Base-by-base conservation (phyloP, 495 filamentous ascomycete genomes). In the Lineolata rhizophorae region DNA sequence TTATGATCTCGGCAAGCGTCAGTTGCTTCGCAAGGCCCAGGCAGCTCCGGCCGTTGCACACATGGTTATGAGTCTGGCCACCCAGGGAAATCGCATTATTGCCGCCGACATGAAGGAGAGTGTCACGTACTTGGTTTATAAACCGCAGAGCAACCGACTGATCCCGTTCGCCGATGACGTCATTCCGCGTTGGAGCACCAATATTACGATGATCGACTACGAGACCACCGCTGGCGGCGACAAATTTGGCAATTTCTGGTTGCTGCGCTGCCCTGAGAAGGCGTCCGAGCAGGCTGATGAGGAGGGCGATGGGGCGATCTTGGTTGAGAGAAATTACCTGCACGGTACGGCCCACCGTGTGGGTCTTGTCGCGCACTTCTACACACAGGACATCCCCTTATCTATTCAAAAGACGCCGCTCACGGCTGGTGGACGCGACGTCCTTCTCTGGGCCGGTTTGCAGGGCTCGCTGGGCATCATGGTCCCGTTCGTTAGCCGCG, bases 241-340 rank as follows among this genome's bases (percentile, higher is more conserved):
- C 56, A 93, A 91, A 48, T 99, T 99, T 38, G 90, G 90, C 28
- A 95, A 95, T 43, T 46, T 99, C 2, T 95, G 82, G 81, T 62
- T 95, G 22, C 49, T 95, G 35, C 76, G 90, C 8, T 85, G 77
- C 43, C 82, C 90, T 0, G 65, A 71, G 37, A 85, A 91, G 49
- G 69, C 72, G 2, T 85, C 76, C 0, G 79, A 85, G 32, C 76
- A 90, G 45, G 67, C 76, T 1, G 87, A 99, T 45, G 90, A 97
- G 53, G 81, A 91, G 36, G 80, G 77, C 27, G 79, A 79, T 3
- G 84, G 84, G 14, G 75, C 79, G 6, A 66, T 99, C 6, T 61
- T 80, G 6, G 82, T 95, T 35, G 81, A 91, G 39, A 64, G 80
- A 27, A 65, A 67, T 27, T 99, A 94, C 45, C 66, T 99, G 4